Base-by-base conservation (phyloP, 2,329 filamentous ascomycete species). In the Fusarium chlamydosporum region DNA sequence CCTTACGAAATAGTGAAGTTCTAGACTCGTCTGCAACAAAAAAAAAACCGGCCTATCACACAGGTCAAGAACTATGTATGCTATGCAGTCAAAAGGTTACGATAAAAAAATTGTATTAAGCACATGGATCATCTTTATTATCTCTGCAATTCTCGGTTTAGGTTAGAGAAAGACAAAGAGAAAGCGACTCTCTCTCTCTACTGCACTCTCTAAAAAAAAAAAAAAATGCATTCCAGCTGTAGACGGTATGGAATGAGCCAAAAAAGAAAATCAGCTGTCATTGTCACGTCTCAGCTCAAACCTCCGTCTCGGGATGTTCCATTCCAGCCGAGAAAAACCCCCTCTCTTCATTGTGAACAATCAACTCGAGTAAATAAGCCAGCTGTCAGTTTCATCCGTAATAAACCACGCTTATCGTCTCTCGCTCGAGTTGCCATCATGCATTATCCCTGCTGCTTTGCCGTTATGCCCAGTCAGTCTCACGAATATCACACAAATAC, bases 321-420 rank as follows among this genome's bases (percentile, higher is more conserved):
- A 67, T 69, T 67, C 65, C 62, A 67, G 15, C 33, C 23, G 33
- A 33, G 26, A 54, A 37, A 29, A 26, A 31, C n/a, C 55, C 50
- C 26, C 35, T 40, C 29, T 43, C 56, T 37, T 27, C 23, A 27
- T n/a, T 11, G 23, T 26, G n/a, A 23, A 8, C 23, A 26, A 37
- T 6, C 23, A 23, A 23, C 23, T 23, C 3, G 4, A 23, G n/a
- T 13, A 12, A 48, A 20, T 26, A 38, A 38, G 20, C 26, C 11
- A 35, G 18, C 31, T 26, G 46, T 71, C 72, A 46, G 43, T 46
- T 54, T 33, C 33, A 38, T 64, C 56, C 23, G 35, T 41, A 23
- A 23, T 41, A 23, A 23, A 23, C 23, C 23, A 23, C 23, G 23
- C 23, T 63, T 20, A 23, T 31, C 23, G 38, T 33, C 33, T 20